phyloP scores from a whole-genome alignment of 2,329 filamentous ascomycete genomes.

The Ceratocystis variospora region DNA sequence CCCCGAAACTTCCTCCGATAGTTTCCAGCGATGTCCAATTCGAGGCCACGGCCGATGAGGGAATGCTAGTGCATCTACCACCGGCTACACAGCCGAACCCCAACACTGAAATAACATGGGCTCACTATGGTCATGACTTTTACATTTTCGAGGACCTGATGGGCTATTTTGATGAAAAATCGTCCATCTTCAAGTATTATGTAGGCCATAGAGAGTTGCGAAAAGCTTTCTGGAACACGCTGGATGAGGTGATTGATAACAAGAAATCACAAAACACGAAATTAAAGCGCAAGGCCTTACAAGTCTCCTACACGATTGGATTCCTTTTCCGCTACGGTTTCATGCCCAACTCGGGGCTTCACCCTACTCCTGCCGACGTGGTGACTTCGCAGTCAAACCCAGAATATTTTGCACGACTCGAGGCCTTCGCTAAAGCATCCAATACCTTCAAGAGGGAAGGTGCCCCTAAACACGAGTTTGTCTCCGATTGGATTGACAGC shows the following conservation, averaged over 20 bases:
- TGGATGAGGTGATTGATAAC: background rate
- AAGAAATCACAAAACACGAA: background rate
- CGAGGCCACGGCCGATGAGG: background rate
- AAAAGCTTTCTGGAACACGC: background rate
- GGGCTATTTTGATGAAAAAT: conserved; percentile 4
- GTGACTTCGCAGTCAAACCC: background rate
- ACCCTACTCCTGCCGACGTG: background rate
- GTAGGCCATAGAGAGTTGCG: background rate
- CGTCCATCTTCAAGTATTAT: conserved; percentile 1
- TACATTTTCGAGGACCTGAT: conserved; percentile 9
- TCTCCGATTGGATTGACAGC: background rate
- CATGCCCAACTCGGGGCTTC: background rate
- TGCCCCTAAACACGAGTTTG: background rate
- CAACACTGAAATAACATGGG: background rate
- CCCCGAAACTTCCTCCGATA: background rate
- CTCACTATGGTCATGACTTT: conserved; percentile 3
- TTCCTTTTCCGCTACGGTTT: background rate
- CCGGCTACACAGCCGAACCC: background rate
- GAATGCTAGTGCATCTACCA: background rate
- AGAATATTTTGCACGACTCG: conserved; percentile 2
- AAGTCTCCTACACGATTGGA: background rate
- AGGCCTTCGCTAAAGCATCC: background rate
- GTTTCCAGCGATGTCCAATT: background rate
- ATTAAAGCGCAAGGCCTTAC: background rate
- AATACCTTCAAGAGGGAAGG: background rate